Base-by-base conservation (phyloP, 768 basidiomycete genomes). In the Myochromella boudieri region DNA sequence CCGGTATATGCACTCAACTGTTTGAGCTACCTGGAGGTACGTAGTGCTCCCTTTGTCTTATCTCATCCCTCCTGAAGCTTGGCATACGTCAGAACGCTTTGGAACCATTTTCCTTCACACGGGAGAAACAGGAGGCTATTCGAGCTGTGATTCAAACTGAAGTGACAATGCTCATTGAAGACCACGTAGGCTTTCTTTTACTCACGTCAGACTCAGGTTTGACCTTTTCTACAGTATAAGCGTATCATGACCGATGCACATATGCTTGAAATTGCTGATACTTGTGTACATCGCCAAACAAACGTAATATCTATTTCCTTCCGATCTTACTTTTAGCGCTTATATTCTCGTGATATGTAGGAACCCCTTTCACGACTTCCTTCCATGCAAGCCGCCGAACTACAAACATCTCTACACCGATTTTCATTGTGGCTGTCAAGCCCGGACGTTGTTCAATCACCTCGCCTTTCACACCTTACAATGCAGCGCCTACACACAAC, bases 341-440 rank as follows among this genome's bases (percentile, higher is more conserved):
- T 14, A 18, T 26, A 22, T 27, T 17, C 27, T 33, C 26, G 27
- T 32, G 22, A 9, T 14, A 5, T 41, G 14, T 46, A 79, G 78
- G 76, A 78, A 48, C 91, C 90, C 0, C 78, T 98, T 9, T 90
- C 95, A 0, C 86, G 78, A 32, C 65, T 88, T 6, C 84, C 88
- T 1, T 67, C 77, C 0, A 82, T 87, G 2, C 77, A 84, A 40
- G 79, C 91, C 0, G 59, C 77, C 9, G 70, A 80, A 9, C 74
- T 97, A 31, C 77, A 85, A 39, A 54, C 64, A 6, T 73, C 89
- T 0, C 75, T 97, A 8, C 74, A 68, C 12, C 71, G 70, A 33
- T 97, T 98, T 68, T 87, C 93, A 1, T 60, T 72, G 1, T 98
- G 94, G 88, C 82, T 98, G 2, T 87, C 91, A 4, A 80, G 83